These are phyloP conservation scores for Serpula lacrymans DNA, from an alignment of 768 basidiomycete genomes.

Conservation along the genomic window DNA sequence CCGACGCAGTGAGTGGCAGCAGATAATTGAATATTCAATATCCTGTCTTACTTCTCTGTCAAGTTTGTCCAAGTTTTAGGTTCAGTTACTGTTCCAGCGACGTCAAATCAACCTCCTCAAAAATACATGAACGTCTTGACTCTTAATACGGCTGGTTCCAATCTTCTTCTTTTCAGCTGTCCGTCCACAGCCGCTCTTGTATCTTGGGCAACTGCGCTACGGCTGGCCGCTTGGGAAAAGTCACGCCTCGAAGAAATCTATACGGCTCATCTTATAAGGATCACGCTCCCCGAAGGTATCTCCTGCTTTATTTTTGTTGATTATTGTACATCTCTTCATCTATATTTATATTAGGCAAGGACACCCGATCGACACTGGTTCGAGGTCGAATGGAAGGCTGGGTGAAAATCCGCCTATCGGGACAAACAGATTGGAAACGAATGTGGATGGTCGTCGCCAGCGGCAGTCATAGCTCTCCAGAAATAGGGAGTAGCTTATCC, in stretches of 20 bases:
- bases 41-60: conserved; percentile 9
- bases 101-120: conserved; percentile 44
- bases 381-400: conserved; percentile 85
- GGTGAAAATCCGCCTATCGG: conserved; percentile 87
- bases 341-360: conserved; percentile 31
- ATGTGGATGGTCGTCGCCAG: conserved; percentile 78
- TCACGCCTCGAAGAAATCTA: conserved; percentile 95
- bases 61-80: conserved; percentile 81
- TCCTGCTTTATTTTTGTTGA: conserved; percentile 15
- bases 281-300: conserved; percentile 54
- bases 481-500: conserved; percentile 18
- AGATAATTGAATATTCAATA: conserved; percentile 4
- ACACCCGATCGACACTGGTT: conserved; percentile 59
- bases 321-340: conserved; percentile 16
- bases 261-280: conserved; percentile 88
- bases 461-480: conserved; percentile 31
- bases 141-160: conserved; percentile 91
- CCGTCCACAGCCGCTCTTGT: conserved; percentile 64
- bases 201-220: conserved; percentile 90
- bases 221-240: conserved; percentile 93
- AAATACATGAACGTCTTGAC: conserved; percentile 79
- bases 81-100: conserved; percentile 62
- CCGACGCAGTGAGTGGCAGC: conserved; percentile 85
- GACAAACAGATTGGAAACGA: conserved; percentile 96
- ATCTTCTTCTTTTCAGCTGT: conserved; percentile 86